phyloP scores from a whole-genome alignment of 2,329 filamentous ascomycete species.

The Alternaria sp. region DNA sequence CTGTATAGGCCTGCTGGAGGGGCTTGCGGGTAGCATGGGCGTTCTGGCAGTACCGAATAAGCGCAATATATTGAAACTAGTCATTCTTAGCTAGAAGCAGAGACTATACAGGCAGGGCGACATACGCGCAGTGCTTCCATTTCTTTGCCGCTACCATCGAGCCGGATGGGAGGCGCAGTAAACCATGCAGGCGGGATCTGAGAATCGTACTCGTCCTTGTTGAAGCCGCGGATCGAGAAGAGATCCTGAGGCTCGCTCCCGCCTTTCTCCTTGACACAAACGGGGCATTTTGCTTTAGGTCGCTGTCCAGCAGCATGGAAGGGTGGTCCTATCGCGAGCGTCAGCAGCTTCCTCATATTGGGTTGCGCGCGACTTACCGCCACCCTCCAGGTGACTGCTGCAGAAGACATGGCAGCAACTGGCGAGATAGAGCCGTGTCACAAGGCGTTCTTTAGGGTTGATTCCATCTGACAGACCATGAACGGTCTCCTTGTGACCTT shows the following conservation, averaged over 20 bases:
- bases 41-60: conserved; percentile 40
- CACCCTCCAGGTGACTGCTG: conserved; percentile 58
- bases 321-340: conserved; percentile 50
- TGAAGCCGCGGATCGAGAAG: conserved; percentile 57
- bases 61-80: conserved; percentile 59
- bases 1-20: conserved; percentile 18
- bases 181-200: conserved; percentile 57
- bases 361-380: conserved; percentile 50
- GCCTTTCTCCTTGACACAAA: conserved; percentile 51
- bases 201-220: conserved; percentile 53
- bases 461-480: conserved; percentile 51
- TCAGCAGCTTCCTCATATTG: conserved; percentile 4
- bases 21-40: conserved; percentile 32
- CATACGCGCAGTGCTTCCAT: conserved; percentile 56
- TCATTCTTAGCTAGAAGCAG: conserved; percentile 15
- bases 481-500: conserved; percentile 47
- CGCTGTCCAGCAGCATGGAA: conserved; percentile 55
- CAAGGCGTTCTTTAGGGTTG: conserved; percentile 48
- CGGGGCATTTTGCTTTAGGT: conserved; percentile 57
- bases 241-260: conserved; percentile 51
- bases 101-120: not conserved
- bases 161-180: conserved; percentile 54
- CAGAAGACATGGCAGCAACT: conserved; percentile 61
- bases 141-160: conserved; percentile 48
- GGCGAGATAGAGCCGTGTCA: conserved; percentile 58